Conservation (phyloP, 768 basidiomycete species). For the Arthromyces matolae region DNA sequence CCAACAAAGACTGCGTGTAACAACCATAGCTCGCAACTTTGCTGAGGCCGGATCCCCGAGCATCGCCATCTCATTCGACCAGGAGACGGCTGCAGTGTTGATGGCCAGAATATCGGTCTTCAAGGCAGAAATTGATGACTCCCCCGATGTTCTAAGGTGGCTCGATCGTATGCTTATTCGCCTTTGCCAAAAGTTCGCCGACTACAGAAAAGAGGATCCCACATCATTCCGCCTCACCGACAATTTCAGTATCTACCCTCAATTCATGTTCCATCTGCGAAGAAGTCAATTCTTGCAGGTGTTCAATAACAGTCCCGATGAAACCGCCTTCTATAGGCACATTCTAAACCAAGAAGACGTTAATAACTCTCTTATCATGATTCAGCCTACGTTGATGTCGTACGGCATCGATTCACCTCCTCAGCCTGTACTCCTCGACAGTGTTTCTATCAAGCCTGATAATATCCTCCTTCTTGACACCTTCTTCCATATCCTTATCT, state of each 20-base stretch:
- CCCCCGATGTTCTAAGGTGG: constrained; percentile 95
- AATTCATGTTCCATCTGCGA: constrained; percentile 99
- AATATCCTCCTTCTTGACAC: constrained; percentile 96
- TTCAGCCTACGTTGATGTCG: constrained; percentile 98
- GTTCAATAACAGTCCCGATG: constrained; percentile 99
- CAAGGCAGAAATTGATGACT: constrained; percentile 98
- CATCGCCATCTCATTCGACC: constrained; percentile 93
- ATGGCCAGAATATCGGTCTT: constrained; percentile 99
- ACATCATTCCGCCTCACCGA: constrained; percentile 88
- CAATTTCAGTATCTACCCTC: constrained; percentile 98
- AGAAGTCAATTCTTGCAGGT: constrained; percentile 98
- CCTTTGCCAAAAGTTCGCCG: constrained; percentile 98
- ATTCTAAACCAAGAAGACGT: constrained; percentile 96
- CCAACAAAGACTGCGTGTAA: constrained; percentile 94
- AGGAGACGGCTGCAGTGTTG: constrained; percentile 94
- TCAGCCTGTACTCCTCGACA: constrained; percentile 94
- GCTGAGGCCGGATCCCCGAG: constrained; percentile 95
- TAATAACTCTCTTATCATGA: constrained; percentile 99
- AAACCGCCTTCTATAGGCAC: constrained; percentile 99
- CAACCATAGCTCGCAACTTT: constrained; percentile 95
- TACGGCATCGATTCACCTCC: constrained; percentile 91
- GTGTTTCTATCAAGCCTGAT: constrained; percentile 95
- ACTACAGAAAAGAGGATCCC: constrained; percentile 97
- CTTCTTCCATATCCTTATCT: constrained; percentile 99
- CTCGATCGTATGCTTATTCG: constrained; percentile 98